Percentiles rank a stretch among this genome's conserved stretches.
Conservation (phyloP, 331 rosid species). For the Prunus yedoensis region DNA sequence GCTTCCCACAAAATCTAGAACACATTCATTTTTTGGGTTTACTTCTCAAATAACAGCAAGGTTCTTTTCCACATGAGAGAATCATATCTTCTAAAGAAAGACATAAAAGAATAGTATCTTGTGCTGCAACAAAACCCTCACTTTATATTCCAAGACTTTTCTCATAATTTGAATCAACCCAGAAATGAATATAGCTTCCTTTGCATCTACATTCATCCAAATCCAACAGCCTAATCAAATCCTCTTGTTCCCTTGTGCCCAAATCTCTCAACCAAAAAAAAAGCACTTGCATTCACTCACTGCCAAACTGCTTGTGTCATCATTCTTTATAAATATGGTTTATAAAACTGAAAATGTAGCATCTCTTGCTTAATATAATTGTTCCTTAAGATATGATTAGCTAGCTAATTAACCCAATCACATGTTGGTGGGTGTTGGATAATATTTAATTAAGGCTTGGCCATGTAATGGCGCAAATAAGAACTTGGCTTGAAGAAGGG, state of each 20-base stretch:
- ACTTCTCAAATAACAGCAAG: neutral
- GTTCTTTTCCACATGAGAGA: neutral
- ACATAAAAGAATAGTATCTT: neutral
- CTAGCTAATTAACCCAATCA: too few relatives aligned
- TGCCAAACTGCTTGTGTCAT: neutral
- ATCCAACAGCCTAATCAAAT: neutral
- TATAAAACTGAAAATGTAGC: neutral
- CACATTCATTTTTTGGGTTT: neutral
- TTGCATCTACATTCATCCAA: neutral
- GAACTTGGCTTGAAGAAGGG: neutral
- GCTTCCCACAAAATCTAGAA: neutral
- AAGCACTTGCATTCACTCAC: neutral
- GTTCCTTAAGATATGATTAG: too few relatives aligned
- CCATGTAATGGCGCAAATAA: neutral
- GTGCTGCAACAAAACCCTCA: neutral
- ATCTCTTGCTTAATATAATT: neutral
- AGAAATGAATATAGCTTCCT: conserved; percentile 8
- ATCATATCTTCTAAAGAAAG: neutral
- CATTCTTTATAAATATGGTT: neutral
- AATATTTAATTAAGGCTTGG: neutral
- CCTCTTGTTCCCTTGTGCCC: neutral
- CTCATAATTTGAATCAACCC: neutral
- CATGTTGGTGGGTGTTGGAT: neutral
- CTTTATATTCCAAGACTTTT: neutral
- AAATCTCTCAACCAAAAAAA: neutral